A percentile compares a stretch with the other conserved stretches of the same genome.
Conservation (phyloP, 2,329 filamentous ascomycete species). For the Hypoxylon sp. region DNA sequence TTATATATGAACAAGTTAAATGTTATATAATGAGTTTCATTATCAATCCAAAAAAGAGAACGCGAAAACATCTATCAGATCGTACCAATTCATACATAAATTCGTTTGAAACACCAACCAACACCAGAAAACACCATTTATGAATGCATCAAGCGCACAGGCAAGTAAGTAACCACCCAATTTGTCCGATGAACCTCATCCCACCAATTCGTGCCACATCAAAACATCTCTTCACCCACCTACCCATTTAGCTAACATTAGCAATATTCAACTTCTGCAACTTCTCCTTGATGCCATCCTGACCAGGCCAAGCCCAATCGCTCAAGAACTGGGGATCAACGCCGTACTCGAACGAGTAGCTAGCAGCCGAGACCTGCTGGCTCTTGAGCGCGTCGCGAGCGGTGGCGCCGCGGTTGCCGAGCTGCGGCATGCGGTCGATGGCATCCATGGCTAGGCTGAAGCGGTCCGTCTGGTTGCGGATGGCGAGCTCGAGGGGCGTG, state of each 20-base stretch:
- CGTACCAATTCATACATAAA: constrained; percentile 3
- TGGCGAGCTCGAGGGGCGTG: constrained; percentile 79
- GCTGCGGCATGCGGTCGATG: constrained; percentile 70
- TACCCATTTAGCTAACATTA: constrained; percentile 2
- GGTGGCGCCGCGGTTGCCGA: constrained; percentile 70
- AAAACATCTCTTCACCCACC: too few species aligned
- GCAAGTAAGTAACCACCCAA: too few species aligned
- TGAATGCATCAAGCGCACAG: constrained; percentile 17
- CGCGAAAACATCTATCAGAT: too few species aligned
- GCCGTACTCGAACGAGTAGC: constrained; percentile 73
- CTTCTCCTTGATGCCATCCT: constrained; percentile 50
- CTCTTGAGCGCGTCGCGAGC: constrained; percentile 72
- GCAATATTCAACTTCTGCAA: constrained; percentile 26
- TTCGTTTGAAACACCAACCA: constrained; percentile 8
- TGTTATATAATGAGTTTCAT: too few species aligned
- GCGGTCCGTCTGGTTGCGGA: constrained; percentile 79
- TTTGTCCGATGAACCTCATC: too few species aligned
- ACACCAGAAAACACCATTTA: constrained; percentile 14
- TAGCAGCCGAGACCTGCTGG: constrained; percentile 69
- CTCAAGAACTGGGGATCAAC: constrained; percentile 72
- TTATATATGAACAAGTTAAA: too few species aligned
- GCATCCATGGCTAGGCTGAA: constrained; percentile 81
- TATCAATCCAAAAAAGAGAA: too few species aligned
- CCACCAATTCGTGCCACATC: too few species aligned
- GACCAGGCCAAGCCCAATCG: constrained; percentile 73